These are phyloP conservation scores for Centrapalus pauciflorus DNA, from an alignment of 129 eudicot genomes.

Conservation along the genomic window DNA sequence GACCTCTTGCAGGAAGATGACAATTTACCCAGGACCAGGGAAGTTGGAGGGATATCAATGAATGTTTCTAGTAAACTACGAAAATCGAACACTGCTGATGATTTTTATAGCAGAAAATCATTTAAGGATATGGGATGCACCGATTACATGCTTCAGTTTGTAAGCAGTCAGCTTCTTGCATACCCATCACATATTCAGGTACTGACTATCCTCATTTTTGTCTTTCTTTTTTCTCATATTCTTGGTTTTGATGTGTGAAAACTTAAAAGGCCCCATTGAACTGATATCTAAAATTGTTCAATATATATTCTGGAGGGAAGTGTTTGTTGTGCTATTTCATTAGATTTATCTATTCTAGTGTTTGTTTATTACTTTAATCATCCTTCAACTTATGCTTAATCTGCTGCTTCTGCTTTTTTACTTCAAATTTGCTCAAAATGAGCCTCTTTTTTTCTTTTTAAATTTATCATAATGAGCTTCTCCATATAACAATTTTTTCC, in stretches of 20 bases:
- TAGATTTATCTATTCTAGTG: too few relatives aligned
- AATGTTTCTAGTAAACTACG: slow-evolving; percentile 33
- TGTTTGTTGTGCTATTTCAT: neutral
- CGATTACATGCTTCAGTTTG: slow-evolving; percentile 55
- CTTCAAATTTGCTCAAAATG: neutral
- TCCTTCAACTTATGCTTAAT: neutral
- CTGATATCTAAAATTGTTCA: neutral
- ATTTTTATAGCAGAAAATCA: slow-evolving; percentile 79
- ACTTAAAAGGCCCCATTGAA: neutral
- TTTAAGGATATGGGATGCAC: slow-evolving; percentile 71
- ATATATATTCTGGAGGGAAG: neutral
- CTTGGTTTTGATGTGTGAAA: neutral
- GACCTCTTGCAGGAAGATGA: too few relatives aligned
- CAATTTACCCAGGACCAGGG: neutral
- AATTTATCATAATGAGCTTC: neutral
- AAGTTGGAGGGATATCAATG: slow-evolving; percentile 4
- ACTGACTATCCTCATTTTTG: neutral
- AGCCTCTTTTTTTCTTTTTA: neutral
- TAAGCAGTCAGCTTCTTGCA: slow-evolving; percentile 43
- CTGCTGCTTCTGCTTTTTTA: neutral
- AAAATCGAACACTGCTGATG: slow-evolving; percentile 40
- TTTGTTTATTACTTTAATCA: neutral
- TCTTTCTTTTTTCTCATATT: neutral
- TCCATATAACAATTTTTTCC: neutral
- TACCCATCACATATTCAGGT: slow-evolving; percentile 98